Conservation (phyloP, 805 yeast genomes). For the Pichia thaimueangensis region DNA sequence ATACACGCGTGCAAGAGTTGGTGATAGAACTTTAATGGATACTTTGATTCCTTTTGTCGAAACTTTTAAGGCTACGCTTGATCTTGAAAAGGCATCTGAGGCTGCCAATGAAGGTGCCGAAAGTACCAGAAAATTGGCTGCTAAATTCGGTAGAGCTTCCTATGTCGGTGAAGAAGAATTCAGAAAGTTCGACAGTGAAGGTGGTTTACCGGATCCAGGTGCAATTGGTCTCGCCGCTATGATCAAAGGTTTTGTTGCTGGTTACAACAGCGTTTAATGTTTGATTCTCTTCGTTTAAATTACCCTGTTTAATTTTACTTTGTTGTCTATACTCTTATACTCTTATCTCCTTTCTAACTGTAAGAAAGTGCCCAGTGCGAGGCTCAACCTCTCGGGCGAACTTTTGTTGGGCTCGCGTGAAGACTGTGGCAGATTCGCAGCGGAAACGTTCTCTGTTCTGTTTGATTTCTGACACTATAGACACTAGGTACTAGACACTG, state of each 20-base stretch:
- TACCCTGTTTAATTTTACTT: too few species aligned
- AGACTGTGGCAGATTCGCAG: too few species aligned
- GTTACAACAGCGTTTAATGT: slow-evolving; percentile 13
- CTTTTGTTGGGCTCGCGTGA: too few species aligned
- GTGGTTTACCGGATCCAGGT: slow-evolving; percentile 93
- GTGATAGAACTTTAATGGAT: slow-evolving; percentile 86
- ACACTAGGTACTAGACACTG: too few species aligned
- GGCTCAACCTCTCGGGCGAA: too few species aligned
- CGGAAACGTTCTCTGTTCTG: too few species aligned
- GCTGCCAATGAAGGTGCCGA: slow-evolving; percentile 77
- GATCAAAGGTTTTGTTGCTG: slow-evolving; percentile 27
- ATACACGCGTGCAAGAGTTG: slow-evolving; percentile 83
- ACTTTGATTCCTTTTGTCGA: slow-evolving; percentile 83
- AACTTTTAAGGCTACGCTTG: slow-evolving; percentile 43
- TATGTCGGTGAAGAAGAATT: slow-evolving; percentile 67
- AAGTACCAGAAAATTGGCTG: slow-evolving; percentile 64
- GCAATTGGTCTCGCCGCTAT: slow-evolving; percentile 69
- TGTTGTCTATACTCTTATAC: too few species aligned
- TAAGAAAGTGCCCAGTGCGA: too few species aligned
- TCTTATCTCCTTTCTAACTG: too few species aligned
- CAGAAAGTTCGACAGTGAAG: slow-evolving; percentile 42
- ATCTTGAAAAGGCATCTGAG: slow-evolving; percentile 51
- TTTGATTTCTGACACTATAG: too few species aligned
- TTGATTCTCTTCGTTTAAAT: too few species aligned
- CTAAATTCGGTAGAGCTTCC: slow-evolving; percentile 90